Conservation (phyloP, 768 basidiomycete genomes). For the Trichaptum fuscoviolaceum region DNA sequence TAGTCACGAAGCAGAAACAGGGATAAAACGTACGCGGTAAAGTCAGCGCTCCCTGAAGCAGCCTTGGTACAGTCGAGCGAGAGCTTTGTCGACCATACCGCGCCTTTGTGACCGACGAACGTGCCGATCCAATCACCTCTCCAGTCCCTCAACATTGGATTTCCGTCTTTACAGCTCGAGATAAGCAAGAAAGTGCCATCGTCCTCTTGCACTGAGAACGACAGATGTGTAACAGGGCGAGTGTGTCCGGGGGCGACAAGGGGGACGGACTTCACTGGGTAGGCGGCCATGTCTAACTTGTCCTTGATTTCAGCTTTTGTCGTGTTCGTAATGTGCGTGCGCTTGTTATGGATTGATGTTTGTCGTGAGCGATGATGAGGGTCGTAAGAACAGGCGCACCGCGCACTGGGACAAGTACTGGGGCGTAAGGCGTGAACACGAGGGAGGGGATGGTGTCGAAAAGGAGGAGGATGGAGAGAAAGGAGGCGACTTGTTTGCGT, state of each 20-base stretch:
- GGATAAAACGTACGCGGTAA: slow-evolving; percentile 74
- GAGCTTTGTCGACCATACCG: slow-evolving; percentile 95
- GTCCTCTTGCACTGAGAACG: slow-evolving; percentile 81
- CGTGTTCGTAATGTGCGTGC: neutral
- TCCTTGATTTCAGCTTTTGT: neutral
- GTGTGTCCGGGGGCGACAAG: slow-evolving; percentile 85
- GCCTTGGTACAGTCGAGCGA: slow-evolving; percentile 81
- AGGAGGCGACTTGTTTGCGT: slow-evolving; percentile 4
- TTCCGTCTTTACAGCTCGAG: slow-evolving; percentile 98
- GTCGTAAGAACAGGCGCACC: slow-evolving; percentile 36
- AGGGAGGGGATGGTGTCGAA: neutral
- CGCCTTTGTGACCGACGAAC: slow-evolving; percentile 86
- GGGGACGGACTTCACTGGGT: slow-evolving; percentile 62
- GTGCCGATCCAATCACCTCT: slow-evolving; percentile 99
- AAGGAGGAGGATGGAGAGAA: slow-evolving; percentile 2
- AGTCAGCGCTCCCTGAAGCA: slow-evolving; percentile 92
- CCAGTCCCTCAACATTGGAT: slow-evolving; percentile 95
- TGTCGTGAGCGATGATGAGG: slow-evolving; percentile 25
- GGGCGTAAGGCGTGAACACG: neutral
- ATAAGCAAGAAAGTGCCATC: slow-evolving; percentile 87
- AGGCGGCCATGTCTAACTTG: slow-evolving; percentile 41
- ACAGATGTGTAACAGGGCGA: slow-evolving; percentile 87
- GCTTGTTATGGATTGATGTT: slow-evolving; percentile 28
- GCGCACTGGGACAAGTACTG: slow-evolving; percentile 33
- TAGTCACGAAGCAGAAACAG: neutral